These are phyloP conservation scores for Mycosphaerella arachidis DNA, from an alignment of 2,329 filamentous ascomycete genomes.

Conservation along the genomic window DNA sequence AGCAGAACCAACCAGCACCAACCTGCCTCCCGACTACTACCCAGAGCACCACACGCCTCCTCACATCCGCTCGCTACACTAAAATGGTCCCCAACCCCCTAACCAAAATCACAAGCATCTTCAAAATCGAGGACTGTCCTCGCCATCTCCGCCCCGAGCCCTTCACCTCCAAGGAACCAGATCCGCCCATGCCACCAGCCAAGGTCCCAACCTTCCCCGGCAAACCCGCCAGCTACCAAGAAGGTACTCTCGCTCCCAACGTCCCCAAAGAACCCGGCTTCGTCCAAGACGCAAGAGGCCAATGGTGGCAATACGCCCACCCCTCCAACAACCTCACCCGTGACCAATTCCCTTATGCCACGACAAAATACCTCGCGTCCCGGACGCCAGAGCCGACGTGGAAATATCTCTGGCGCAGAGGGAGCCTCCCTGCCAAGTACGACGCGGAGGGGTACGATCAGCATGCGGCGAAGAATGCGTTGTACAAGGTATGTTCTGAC, in stretches of 20 bases:
- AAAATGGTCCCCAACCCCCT: background rate
- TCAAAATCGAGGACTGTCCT: no score
- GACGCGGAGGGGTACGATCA: background rate
- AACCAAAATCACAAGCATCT: no score
- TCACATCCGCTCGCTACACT: background rate
- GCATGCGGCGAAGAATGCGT: background rate
- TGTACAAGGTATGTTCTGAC: background rate
- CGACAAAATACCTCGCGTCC: background rate
- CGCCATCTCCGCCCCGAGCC: background rate
- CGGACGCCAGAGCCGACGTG: background rate
- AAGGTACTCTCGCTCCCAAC: no score
- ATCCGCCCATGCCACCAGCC: no score
- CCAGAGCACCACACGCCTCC: background rate
- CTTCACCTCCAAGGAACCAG: background rate
- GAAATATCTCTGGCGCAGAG: background rate
- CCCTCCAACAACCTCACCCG: background rate
- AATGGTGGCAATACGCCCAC: background rate
- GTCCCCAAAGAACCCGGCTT: background rate
- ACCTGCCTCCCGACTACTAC: background rate
- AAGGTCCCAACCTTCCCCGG: no score
- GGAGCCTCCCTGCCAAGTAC: no score
- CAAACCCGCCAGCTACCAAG: no score
- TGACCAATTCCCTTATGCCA: background rate
- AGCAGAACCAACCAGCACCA: background rate
- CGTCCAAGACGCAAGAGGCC: background rate